Base-by-base conservation (phyloP, 768 basidiomycete genomes). In the Tulasnella sp. region DNA sequence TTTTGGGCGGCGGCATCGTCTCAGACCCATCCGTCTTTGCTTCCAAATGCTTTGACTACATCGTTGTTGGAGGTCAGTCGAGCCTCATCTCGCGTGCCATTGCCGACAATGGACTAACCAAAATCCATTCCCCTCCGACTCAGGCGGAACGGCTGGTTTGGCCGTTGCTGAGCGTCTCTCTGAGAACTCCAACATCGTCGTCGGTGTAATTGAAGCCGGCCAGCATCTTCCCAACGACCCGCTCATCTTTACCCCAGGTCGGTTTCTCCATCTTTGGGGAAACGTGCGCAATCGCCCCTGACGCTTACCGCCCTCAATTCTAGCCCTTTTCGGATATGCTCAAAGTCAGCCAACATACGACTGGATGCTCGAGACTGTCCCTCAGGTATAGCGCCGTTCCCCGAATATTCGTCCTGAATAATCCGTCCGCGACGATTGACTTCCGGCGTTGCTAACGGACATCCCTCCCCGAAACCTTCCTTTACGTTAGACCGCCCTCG, bases 131-230 rank as follows among this genome's bases (percentile, higher is more conserved):
- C 65, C 37, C 29, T 36, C 29, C 36, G 22, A 8, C 29, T 19
- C 7, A 71, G 69, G 69, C 62, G 69, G 69, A 47, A 71, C 69
- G 19, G 69, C 69, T 32, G 69, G 69, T 34, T 34, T 71, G 26
- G 52, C 69, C 47, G 44, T 71, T 40, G 69, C 69, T 16, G 47
- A 62, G 17, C 32, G 69, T 26, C 69, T 71, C 22, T 59, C 69
- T 8, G 69, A 71, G 47, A 71, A 71, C 35, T 5, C 29, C 22
- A 35, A 62, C 5, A 59, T 26, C 34, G 44, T 71, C 29, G 69
- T 71, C 35, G 69, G 69, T 26, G 69, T 71, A 17, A 71, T 71
- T 26, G 69, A 71, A 71, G 69, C 69, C 9, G 69, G 69, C 12
- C 69, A 34, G 11, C 41, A 71, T 62, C 34, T 71, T 35, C 69